Evolutionary conservation across 306 rosid species (phyloP), one percentile per base, ranked within the genome.

Genomic region (Castanea sativa): DNA sequence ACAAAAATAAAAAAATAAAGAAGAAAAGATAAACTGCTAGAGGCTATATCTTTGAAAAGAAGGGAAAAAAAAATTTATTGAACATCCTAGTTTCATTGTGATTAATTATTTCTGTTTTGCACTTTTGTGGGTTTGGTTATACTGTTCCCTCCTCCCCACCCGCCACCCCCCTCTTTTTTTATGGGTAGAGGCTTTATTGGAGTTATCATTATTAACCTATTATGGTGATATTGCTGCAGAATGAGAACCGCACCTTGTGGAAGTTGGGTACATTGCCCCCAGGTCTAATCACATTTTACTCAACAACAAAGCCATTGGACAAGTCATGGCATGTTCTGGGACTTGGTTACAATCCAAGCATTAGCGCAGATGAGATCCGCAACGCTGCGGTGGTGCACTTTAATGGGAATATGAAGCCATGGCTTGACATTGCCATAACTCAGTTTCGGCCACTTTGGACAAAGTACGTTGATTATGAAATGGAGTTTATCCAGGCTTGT

Each of bases 261-360:
- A 92, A 92, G 84, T 75, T 92, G 74, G 97, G 97, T 29, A 92
- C 97, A 25, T 81, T 92, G 80, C 97, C 97, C 2, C 97, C 95
- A 1, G 97, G 97, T 79, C 76, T 92, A 69, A 92, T 92, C 84
- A 92, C 93, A 64, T 92, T 81, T 75, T 92, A 92, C 87, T 71
- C 93, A 2, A 90, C 95, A 51, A 92, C 95, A 16, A 90, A 92
- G 87, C 97, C 97, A 33, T 79, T 92, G 32, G 95, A 92, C 68
- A 92, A 92, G 82, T 90, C 97, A 69, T 92, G 97, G 97, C 97
- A 92, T 81, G 97, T 92, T 78, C 87, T 92, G 76, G 97, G 97
- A 59, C 93, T 92, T 32, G 95, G 97, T 61, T 92, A 92, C 73
- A 92, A 92, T 74, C 97, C 97, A n/a, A 92, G 95, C 85, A 90